phyloP scores from a whole-genome alignment of 257 asterid genomes.

The Asclepias syriaca region DNA sequence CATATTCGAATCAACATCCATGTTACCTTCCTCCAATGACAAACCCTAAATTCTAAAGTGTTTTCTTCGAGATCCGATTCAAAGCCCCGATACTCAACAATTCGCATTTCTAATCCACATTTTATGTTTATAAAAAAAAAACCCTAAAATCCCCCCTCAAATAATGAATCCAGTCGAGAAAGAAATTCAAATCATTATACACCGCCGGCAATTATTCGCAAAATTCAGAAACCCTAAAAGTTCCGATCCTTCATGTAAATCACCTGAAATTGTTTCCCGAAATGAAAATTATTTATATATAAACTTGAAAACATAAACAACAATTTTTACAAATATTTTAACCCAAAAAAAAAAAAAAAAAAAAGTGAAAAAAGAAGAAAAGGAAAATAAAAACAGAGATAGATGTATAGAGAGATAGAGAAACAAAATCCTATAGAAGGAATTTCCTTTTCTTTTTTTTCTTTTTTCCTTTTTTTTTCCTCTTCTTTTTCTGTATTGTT shows the following conservation, averaged over 20 bases:
- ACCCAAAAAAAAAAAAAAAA: too few species aligned
- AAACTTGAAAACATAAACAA: background rate
- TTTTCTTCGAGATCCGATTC: slow-evolving; percentile 44
- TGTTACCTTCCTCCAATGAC: slow-evolving; percentile 22
- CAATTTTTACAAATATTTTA: background rate
- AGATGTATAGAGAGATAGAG: background rate
- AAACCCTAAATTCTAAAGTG: slow-evolving; percentile 49
- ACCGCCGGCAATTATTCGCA: background rate
- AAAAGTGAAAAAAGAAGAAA: background rate
- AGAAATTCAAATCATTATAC: slow-evolving; percentile 5
- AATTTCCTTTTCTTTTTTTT: background rate
- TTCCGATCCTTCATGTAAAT: slow-evolving; percentile 10
- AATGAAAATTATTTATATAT: background rate
- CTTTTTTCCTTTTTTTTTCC: background rate
- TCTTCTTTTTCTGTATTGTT: background rate
- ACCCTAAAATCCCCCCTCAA: slow-evolving; percentile 13
- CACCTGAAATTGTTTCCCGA: slow-evolving; percentile 6
- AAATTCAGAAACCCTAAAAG: slow-evolving; percentile 15
- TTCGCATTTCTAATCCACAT: slow-evolving; percentile 48
- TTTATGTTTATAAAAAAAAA: slow-evolving; percentile 16
- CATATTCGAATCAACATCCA: slow-evolving; percentile 88
- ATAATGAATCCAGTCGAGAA: slow-evolving; percentile 1
- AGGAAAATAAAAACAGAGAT: background rate
- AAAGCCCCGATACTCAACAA: slow-evolving; percentile 37
- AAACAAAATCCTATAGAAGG: slow-evolving; percentile 12